Evolutionary conservation across 2,329 filamentous ascomycete genomes (phyloP).

Genomic region (Scedosporium boydii): DNA sequence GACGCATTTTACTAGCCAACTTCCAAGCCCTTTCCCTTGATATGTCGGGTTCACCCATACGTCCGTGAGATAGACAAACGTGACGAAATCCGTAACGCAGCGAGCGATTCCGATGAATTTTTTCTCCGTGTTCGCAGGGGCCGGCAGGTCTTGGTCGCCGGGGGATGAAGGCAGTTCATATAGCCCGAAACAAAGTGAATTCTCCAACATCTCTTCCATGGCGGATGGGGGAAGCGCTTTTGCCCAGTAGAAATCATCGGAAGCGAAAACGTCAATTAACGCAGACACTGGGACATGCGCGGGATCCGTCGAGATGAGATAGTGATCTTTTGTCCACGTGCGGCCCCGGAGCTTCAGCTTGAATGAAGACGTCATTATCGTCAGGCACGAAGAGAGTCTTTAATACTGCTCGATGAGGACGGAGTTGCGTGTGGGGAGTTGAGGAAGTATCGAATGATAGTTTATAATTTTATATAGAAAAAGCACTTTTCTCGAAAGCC

Average conservation of each 20-base stretch:
- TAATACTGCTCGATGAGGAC: too few species aligned
- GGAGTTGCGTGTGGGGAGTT: too few species aligned
- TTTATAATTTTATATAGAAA: too few species aligned
- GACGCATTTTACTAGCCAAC: slow-evolving; percentile 53
- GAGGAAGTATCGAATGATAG: too few species aligned
- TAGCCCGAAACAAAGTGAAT: slow-evolving; percentile 51
- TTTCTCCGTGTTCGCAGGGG: background rate
- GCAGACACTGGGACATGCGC: slow-evolving; percentile 41
- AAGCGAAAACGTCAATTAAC: slow-evolving; percentile 45
- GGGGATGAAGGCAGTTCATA: slow-evolving; percentile 27
- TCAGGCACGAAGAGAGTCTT: too few species aligned
- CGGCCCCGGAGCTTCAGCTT: background rate
- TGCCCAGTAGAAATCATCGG: slow-evolving; percentile 54
- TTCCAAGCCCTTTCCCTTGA: slow-evolving; percentile 52
- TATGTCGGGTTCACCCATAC: slow-evolving; percentile 53
- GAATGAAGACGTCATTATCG: background rate
- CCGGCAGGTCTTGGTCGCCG: background rate
- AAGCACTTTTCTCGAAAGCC: too few species aligned
- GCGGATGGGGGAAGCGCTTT: slow-evolving; percentile 35
- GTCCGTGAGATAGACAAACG: slow-evolving; percentile 59
- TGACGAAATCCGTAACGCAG: slow-evolving; percentile 58
- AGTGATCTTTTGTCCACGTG: slow-evolving; percentile 42
- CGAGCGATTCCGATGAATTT: slow-evolving; percentile 34
- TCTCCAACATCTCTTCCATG: slow-evolving; percentile 42
- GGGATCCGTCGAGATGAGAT: slow-evolving; percentile 52